Base-by-base conservation (phyloP, 2,329 filamentous ascomycete species). In the Alternaria hordeiaustralica region DNA sequence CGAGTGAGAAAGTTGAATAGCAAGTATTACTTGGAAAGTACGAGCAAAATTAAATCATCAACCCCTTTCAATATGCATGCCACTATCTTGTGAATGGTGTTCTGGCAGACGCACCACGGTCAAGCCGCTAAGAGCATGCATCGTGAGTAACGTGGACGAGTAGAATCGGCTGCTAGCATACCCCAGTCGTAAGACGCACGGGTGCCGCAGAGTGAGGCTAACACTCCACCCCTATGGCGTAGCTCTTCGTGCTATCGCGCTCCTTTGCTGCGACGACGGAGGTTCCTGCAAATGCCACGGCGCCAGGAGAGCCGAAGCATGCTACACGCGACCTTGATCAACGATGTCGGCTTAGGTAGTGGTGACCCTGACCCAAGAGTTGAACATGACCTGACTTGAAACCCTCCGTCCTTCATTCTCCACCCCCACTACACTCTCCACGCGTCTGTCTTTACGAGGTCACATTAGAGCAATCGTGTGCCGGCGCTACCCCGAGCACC, bases 131-230 rank as follows among this genome's bases (percentile, higher is more conserved):
- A 68, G 66, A 66, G 67, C 56, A 66, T 53, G 55, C 64, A 50
- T 65, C 55, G 59, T 60, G 65, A 71, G 66, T 74, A 75, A 77
- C 77, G 75, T 79, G 76, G 76, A 75, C 73, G 65, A 76, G 73
- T 77, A 65, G 74, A 62, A 75, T 69, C 58, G 55, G 59, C 54
- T 47, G 54, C 63, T 41, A 66, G 59, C 61, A 55, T 41, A 71
- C 67, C 75, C 74, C 55, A 62, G 72, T 67, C 64, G 41, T 23
- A 46, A 57, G 49, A 66, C 58, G 70, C 68, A 62, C 68, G 64
- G 67, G 65, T 68, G 66, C 66, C 61, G 56, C 62, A 57, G 60
- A 77, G 74, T 76, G 73, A 79, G 74, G 75, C 75, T 72, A 74
- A 61, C 61, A 60, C 61, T 73, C 68, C 51, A 66, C 68, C 66